These are phyloP conservation scores for Gastrolobium bilobum DNA, from an alignment of 306 rosid species.

Conservation along the genomic window DNA sequence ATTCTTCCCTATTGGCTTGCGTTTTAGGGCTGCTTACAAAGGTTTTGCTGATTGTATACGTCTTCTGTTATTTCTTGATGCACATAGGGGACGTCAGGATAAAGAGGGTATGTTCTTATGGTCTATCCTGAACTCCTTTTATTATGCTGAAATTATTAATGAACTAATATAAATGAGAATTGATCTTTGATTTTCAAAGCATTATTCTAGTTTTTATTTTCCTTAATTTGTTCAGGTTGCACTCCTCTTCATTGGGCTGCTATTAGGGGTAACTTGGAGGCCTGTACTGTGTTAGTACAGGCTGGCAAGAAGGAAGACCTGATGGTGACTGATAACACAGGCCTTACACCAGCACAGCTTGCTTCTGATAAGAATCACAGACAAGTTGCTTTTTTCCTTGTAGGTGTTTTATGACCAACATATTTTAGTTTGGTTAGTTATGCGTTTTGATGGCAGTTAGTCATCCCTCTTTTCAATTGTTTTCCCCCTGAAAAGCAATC, in stretches of 20 bases:
- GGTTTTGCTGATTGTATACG: slow-evolving; percentile 97
- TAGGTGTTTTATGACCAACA: slow-evolving; percentile 72
- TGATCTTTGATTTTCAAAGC: slow-evolving; percentile 40
- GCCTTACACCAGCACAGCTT: slow-evolving; percentile 98
- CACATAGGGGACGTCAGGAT: slow-evolving; percentile 90
- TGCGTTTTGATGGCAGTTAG: slow-evolving; percentile 39
- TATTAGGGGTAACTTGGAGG: slow-evolving; percentile 94
- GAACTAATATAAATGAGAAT: neutral
- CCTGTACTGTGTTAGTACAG: slow-evolving; percentile 96
- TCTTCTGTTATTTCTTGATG: slow-evolving; percentile 93
- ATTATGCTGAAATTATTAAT: slow-evolving; percentile 35
- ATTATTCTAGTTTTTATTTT: slow-evolving; percentile 13
- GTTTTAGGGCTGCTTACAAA: slow-evolving; percentile 98
- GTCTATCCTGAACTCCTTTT: slow-evolving; percentile 16
- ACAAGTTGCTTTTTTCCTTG: slow-evolving; percentile 99
- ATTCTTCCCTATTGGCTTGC: slow-evolving; percentile 45
- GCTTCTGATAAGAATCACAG: slow-evolving; percentile 96
- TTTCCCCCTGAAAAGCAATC: slow-evolving; percentile 23
- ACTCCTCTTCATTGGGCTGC: slow-evolving; percentile 99
- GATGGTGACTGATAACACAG: slow-evolving; percentile 89
- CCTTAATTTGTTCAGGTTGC: slow-evolving; percentile 71
- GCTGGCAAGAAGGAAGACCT: slow-evolving; percentile 98
- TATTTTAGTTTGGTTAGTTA: slow-evolving; percentile 55
- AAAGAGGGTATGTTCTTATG: slow-evolving; percentile 77
- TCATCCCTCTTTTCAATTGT: slow-evolving; percentile 16